Evolutionary conservation across 139 green algal species (phyloP), one percentile per base, ranked within the genome.

Genomic region (Chlamydomonas incerta): DNA sequence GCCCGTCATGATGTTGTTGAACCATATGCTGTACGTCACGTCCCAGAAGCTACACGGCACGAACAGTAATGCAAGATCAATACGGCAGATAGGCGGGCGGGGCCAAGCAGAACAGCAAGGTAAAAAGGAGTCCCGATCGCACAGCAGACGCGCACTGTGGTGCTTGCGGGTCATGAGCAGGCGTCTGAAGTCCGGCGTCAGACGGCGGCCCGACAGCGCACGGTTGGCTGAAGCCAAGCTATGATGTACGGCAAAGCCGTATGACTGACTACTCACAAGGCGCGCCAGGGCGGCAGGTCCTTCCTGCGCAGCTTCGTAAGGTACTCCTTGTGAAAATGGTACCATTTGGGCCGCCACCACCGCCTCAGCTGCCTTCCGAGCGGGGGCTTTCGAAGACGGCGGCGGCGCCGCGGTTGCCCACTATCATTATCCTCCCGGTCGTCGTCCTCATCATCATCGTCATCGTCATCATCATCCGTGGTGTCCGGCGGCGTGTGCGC

Each of bases 1-100:
- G 31, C 85, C 62, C 4, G 92, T 93, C 71, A 95, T 90, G 57
- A 72, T 29, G 50, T 87, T 41, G 55, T 91, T 86, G 90, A 95
- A 95, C 60, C 35, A 76, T n/a, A 73, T 17, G 82, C 60, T 69
- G 60, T 85, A 85, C 3, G 80, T 8, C 33, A 77, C 21, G 68
- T 85, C 67, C 80, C 80, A 85, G 77, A 83, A 83, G 21, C 75
- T 83, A 60, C 10, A 52, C 41, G 41, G 41, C 41, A 50, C 41
- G 41, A 8, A n/a, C n/a, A n/a, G n/a, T n/a, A n/a, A n/a, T n/a
- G n/a, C n/a, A n/a, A n/a, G n/a, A n/a, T n/a, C n/a, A n/a, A n/a
- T n/a, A n/a, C n/a, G n/a, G n/a, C n/a, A n/a, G n/a, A n/a, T n/a
- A n/a, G n/a, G n/a, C n/a, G n/a, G n/a, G n/a, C n/a, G n/a, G n/a